These are phyloP conservation scores for Pulveroboletus sp. DNA, from an alignment of 768 basidiomycete genomes.

Conservation along the genomic window DNA sequence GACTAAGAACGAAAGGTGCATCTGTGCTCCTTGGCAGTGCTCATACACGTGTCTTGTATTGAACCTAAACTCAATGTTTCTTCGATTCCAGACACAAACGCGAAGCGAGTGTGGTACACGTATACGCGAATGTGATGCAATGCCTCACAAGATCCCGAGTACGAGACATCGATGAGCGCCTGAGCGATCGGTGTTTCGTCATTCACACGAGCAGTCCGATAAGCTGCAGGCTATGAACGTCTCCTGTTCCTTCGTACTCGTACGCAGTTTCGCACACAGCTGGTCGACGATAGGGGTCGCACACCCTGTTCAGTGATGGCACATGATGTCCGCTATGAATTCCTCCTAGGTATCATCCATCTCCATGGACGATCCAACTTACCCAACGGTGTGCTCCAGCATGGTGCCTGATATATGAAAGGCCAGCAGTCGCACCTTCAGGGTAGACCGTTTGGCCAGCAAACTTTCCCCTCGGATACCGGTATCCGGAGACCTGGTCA, in stretches of 20 bases:
- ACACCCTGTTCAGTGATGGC: background rate
- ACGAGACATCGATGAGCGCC: background rate
- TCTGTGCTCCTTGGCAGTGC: background rate
- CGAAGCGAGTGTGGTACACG: background rate
- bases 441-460: background rate
- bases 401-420: background rate
- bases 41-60: slow-evolving; percentile 3
- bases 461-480: background rate
- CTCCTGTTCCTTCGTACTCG: background rate
- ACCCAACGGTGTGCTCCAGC: background rate
- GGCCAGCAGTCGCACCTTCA: background rate
- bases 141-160: background rate
- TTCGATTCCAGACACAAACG: background rate
- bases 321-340: background rate
- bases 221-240: no score
- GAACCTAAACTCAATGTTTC: slow-evolving; percentile 7
- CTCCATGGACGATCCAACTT: background rate
- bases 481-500: background rate
- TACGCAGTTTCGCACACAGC: background rate
- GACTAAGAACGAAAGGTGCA: background rate
- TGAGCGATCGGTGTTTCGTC: background rate
- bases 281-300: background rate
- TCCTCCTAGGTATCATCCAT: background rate
- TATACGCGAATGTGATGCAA: background rate
- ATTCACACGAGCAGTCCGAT: background rate